phyloP scores from a whole-genome alignment of 495 filamentous ascomycete genomes.

The Trichoderma asperelloides region DNA sequence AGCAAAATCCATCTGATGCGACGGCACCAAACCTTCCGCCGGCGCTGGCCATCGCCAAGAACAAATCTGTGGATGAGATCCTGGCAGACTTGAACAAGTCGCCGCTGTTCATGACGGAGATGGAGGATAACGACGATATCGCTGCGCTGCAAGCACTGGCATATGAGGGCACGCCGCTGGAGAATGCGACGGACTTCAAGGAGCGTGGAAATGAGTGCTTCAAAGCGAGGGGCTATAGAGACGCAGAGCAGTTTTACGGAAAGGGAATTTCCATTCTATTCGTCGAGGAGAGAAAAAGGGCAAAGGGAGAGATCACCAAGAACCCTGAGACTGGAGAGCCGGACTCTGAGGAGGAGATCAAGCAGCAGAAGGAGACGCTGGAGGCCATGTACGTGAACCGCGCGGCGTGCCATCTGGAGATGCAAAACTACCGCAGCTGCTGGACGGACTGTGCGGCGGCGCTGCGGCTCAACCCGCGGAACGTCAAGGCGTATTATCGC shows the following conservation, averaged over 20 bases:
- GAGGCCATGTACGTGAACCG: constrained; percentile 79
- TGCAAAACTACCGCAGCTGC: constrained; percentile 71
- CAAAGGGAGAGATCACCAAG: constrained; percentile 13
- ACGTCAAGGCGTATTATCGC: constrained; percentile 86
- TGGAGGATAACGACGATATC: constrained; percentile 73
- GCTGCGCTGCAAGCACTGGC: constrained; percentile 83
- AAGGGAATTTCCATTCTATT: constrained; percentile 66
- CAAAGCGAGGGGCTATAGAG: constrained; percentile 59
- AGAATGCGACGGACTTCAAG: constrained; percentile 70
- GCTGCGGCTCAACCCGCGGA: constrained; percentile 63
- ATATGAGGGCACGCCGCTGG: constrained; percentile 81
- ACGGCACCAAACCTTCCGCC: constrained; percentile 46
- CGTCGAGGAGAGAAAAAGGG: constrained; percentile 42
- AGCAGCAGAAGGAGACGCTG: constrained; percentile 50
- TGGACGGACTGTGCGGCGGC: constrained; percentile 75
- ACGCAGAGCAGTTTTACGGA: constrained; percentile 85
- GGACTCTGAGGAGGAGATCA: constrained; percentile 20
- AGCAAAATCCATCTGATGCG: constrained; percentile 12
- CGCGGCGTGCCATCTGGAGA: constrained; percentile 68
- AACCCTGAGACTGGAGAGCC: constrained; percentile 26
- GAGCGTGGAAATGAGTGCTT: constrained; percentile 88
- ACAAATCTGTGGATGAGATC: constrained; percentile 62
- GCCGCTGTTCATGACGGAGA: constrained; percentile 90
- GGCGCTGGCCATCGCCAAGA: constrained; percentile 45
- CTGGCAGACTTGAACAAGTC: constrained; percentile 66